Evolutionary conservation across 2,329 filamentous ascomycete species (phyloP), one percentile per base, ranked within the genome.

Genomic region (Pseudocercospora fijiensis): DNA sequence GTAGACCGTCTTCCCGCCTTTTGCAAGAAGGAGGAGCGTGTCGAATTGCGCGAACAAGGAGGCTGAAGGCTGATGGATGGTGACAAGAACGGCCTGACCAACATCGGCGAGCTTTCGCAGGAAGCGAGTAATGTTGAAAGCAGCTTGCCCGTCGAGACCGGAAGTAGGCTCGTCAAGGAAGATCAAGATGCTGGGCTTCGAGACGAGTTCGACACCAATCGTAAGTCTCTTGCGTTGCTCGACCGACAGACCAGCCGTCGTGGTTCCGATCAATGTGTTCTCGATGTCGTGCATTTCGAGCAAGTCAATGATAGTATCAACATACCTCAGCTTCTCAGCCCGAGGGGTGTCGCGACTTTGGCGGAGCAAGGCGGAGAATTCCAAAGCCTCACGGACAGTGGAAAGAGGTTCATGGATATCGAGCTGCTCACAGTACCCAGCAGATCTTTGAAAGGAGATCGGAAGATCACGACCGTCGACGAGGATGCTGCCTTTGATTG

Each of bases 241-340:
- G 11, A 79, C 73, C 4, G 75, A 77, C 1, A 78, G 77, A 1
- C 88, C 88, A 43, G 83, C 79, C 3, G 86, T 86, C 0, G 82
- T 76, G 0, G 77, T 77, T 22, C 88, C 88, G 5, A 90, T 86
- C 0, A 83, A 84, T 1, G 88, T 88, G 4, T 86, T 86, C 1
- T 87, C 87, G 47, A 90, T 85, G 4, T 84, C 80, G n/a, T 83
- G 79, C 83, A 91, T 88, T 71, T 91, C 88, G 0, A 91, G 77
- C 0, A 91, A 78, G 49, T 77, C 73, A 28, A 78, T 86, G 53
- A 91, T 85, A 7, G 83, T 86, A 71, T 90, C 87, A 61, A 85
- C 87, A 64, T 90, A 90, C 0, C 82, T 85, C 55, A 88, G 84
- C 73, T 90, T 91, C 64, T 90, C 88, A 51, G 84, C 69, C 0